Conservation (phyloP, 2,329 filamentous ascomycete genomes). For the Venturia carpophila region DNA sequence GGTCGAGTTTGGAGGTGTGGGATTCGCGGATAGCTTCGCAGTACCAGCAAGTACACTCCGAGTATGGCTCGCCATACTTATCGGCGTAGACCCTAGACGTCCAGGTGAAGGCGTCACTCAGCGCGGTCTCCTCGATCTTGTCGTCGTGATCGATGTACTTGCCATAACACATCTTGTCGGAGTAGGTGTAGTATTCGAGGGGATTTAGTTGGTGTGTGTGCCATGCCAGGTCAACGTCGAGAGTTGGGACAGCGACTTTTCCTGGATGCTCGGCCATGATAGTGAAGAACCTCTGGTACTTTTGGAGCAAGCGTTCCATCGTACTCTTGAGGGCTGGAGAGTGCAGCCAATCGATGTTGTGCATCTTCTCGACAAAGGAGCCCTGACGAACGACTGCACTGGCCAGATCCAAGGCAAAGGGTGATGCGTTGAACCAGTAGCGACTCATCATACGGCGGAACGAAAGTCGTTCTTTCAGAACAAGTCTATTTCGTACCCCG, state of each 20-base stretch:
- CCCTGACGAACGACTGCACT: conserved; percentile 60
- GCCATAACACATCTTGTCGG: conserved; percentile 34
- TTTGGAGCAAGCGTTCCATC: conserved; percentile 55
- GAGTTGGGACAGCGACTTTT: conserved; percentile 56
- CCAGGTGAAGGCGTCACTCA: conserved; percentile 61
- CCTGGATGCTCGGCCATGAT: conserved; percentile 47
- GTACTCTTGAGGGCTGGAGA: conserved; percentile 57
- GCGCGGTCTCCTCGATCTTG: conserved; percentile 62
- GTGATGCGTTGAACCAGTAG: conserved; percentile 61
- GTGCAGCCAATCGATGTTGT: conserved; percentile 68
- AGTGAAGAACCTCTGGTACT: conserved; percentile 56
- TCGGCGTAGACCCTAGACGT: conserved; percentile 64
- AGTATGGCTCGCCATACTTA: conserved; percentile 58
- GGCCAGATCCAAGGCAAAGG: conserved; percentile 57
- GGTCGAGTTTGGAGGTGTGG: conserved; percentile 15
- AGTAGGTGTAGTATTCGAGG: conserved; percentile 52
- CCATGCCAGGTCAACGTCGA: conserved; percentile 70
- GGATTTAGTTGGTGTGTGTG: conserved; percentile 73
- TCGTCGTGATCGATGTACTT: conserved; percentile 76
- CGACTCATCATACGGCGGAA: conserved; percentile 61
- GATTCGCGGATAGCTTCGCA: conserved; percentile 61
- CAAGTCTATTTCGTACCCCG: conserved; percentile 10
- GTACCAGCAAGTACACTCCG: conserved; percentile 75
- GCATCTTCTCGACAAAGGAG: conserved; percentile 65
- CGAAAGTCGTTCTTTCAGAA: conserved; percentile 34